These are phyloP conservation scores for Vanrija sp. DNA, from an alignment of 1,284 basidiomycete species.

Conservation along the genomic window DNA sequence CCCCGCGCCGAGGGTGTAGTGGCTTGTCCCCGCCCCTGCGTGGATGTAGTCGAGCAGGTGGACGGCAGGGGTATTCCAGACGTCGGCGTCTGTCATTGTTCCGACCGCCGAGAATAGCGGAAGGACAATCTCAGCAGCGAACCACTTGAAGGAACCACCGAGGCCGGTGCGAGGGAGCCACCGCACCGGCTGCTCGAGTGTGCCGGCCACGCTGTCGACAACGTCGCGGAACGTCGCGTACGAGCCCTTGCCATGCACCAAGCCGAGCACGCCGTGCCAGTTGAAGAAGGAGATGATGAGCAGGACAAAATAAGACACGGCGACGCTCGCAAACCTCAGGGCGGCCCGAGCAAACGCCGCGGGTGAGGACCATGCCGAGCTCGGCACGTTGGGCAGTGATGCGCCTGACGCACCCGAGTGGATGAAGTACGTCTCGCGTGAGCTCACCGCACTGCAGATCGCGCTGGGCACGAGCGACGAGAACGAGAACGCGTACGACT, in stretches of 20 bases:
- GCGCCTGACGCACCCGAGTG: conserved; percentile 64
- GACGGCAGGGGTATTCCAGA: conserved; percentile 26
- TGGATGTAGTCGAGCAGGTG: conserved; percentile 42
- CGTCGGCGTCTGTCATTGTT: conserved; percentile 51
- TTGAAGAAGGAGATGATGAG: conserved; percentile 55
- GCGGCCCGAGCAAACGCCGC: conserved; percentile 42
- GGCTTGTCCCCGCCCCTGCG: conserved; percentile 34
- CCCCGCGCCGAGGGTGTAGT: conserved; percentile 32
- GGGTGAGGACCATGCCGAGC: conserved; percentile 21
- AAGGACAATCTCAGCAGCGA: conserved; percentile 57
- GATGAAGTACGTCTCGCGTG: conserved; percentile 54
- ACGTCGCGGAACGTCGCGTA: conserved; percentile 33
- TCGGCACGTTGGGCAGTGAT: conserved; percentile 50
- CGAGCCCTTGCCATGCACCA: too few species aligned
- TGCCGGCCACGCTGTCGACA: conserved; percentile 15
- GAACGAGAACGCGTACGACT: conserved; percentile 68
- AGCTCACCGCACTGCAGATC: conserved; percentile 22
- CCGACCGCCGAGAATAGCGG: conserved; percentile 70
- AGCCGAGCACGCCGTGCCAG: conserved; percentile 39
- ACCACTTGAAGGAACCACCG: conserved; percentile 53
- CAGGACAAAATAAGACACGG: conserved; percentile 58
- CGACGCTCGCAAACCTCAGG: conserved; percentile 50
- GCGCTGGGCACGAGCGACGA: conserved; percentile 47
- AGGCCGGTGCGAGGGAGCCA: conserved; percentile 20
- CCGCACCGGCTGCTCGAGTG: conserved; percentile 13